These are phyloP conservation scores for Rhodotorula paludigena DNA, from an alignment of 768 basidiomycete species.

Conservation along the genomic window DNA sequence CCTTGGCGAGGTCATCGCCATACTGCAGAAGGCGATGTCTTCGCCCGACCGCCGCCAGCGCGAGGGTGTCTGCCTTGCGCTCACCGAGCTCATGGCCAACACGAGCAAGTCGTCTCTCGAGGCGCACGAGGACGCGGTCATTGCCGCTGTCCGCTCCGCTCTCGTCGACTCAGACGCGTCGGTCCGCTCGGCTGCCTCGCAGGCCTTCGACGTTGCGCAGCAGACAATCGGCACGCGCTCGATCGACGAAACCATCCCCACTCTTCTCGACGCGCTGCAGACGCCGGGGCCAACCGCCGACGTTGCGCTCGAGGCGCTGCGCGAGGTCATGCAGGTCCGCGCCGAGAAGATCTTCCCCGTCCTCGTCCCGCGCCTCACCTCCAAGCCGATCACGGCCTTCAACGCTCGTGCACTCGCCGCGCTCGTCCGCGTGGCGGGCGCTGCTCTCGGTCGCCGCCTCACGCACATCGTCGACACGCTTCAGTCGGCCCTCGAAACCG, in stretches of 20 bases:
- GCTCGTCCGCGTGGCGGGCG: conserved; percentile 87
- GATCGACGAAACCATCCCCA: conserved; percentile 94
- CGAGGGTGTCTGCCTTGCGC: conserved; percentile 79
- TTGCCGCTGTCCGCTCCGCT: conserved; percentile 72
- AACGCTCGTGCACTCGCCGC: conserved; percentile 86
- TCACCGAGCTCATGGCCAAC: conserved; percentile 85
- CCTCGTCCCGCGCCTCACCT: conserved; percentile 84
- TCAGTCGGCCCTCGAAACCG: conserved; percentile 65
- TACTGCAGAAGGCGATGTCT: conserved; percentile 60
- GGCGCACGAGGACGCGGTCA: conserved; percentile 72
- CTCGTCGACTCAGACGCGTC: conserved; percentile 81
- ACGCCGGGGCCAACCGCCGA: conserved; percentile 91
- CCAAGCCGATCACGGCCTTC: conserved; percentile 87
- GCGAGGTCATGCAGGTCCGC: conserved; percentile 71
- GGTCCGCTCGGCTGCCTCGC: conserved; percentile 84
- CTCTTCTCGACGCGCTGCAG: conserved; percentile 82
- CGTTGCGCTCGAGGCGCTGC: conserved; percentile 85
- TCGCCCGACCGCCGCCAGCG: conserved; percentile 51
- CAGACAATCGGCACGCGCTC: conserved; percentile 83
- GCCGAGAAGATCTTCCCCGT: conserved; percentile 95
- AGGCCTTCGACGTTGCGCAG: conserved; percentile 84
- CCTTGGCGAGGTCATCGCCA: conserved; percentile 72
- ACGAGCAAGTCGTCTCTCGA: conserved; percentile 77
- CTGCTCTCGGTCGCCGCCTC: conserved; percentile 76
- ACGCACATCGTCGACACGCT: conserved; percentile 72